Base-by-base conservation (phyloP, 2,329 filamentous ascomycete genomes). In the Neonectria neomacrospora region DNA sequence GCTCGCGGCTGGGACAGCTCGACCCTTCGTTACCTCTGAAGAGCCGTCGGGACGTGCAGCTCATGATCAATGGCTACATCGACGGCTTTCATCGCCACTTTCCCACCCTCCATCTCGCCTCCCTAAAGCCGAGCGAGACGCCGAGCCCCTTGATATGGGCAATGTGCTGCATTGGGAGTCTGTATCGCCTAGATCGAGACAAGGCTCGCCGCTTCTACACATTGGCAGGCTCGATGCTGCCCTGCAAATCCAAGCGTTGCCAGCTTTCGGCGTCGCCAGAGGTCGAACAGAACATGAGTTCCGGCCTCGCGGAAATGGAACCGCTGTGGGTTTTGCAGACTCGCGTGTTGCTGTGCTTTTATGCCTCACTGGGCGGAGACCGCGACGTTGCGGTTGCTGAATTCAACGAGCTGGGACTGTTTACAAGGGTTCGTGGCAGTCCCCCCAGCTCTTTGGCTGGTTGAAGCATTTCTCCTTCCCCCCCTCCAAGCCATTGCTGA, bases 51-150 rank as follows among this genome's bases (percentile, higher is more conserved):
- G 42, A 45, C 14, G 42, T 45, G 42, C 42, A 45, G 22, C 42
- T 26, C 22, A 45, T 51, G 26, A 11, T 51, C 8, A 51, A 30
- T 14, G 30, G 47, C 30, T 51, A 51, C 47, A 20, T 51, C 18
- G 26, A 51, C n/a, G 10, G 30, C 30, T 51, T 51, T 28, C 26
- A 51, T 34, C 47, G 47, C 47, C 47, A 51, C 47, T 14, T 51
- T 20, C 47, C 47, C 47, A 22, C 22, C 11, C 26, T 51, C 20
- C 47, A 51, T 51, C 47, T 51, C 47, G 26, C 47, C 47, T 32
- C 47, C 12, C 11, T 51, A 4, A 34, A 51, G n/a, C 16, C 30
- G 47, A 32, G 47, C 30, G 9, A 34, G 26, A 34, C 47, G 26
- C 47, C 47, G 47, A 51, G 47, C 28, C 26, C 47, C 26, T 11